phyloP scores from a whole-genome alignment of 2,329 filamentous ascomycete genomes.

The Harringtonia lauricola region DNA sequence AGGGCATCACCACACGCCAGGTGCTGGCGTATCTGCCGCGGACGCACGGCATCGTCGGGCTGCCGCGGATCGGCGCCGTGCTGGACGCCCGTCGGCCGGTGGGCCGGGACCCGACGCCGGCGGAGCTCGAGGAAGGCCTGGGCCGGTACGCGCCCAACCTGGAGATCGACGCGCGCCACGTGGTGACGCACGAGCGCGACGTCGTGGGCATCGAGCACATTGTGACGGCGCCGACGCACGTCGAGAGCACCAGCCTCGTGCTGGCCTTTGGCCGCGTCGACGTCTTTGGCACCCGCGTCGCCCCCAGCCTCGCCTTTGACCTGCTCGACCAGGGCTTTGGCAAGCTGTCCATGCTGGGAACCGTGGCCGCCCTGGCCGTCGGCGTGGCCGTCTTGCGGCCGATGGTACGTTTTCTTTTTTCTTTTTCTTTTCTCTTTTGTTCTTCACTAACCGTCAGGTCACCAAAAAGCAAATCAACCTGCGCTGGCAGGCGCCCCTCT shows the following conservation, averaged over 20 bases:
- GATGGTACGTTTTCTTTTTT: conserved; percentile 52
- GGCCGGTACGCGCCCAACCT: conserved; percentile 64
- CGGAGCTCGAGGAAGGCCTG: conserved; percentile 76
- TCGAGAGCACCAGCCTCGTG: conserved; percentile 87
- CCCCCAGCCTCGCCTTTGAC: conserved; percentile 87
- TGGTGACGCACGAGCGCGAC: conserved; percentile 41
- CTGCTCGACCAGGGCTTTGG: conserved; percentile 89
- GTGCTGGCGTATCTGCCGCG: conserved; percentile 69
- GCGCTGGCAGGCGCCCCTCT: conserved; percentile 39
- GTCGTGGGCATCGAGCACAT: conserved; percentile 54
- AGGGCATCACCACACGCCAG: conserved; percentile 80
- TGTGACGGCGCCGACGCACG: conserved; percentile 61
- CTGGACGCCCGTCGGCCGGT: conserved; percentile 82
- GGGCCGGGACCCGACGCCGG: conserved; percentile 68
- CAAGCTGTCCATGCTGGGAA: conserved; percentile 73
- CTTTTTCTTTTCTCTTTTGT: background rate
- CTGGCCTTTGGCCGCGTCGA: conserved; percentile 75
- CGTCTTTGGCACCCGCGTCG: conserved; percentile 74
- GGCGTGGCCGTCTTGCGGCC: conserved; percentile 73
- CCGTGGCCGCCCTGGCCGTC: conserved; percentile 66
- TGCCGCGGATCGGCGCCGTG: conserved; percentile 53
- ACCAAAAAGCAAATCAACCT: conserved; percentile 57
- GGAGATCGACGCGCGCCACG: conserved; percentile 72
- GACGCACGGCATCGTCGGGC: conserved; percentile 62
- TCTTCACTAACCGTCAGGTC: conserved; percentile 31